Conservation (phyloP, 2,329 filamentous ascomycete species). For the Didymella glomerata region DNA sequence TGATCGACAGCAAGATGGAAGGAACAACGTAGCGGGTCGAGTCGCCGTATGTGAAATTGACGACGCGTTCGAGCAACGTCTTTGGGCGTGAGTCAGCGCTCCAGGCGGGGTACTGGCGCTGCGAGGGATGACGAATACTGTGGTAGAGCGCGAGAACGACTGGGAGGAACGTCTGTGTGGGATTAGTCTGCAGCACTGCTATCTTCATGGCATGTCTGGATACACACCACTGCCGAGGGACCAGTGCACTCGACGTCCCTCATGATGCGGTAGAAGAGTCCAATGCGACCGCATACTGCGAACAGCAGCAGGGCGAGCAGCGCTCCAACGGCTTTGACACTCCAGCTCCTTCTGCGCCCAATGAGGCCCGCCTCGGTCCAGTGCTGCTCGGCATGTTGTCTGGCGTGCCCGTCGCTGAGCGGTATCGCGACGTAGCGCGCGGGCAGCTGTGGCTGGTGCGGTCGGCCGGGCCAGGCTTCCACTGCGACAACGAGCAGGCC, state of each 20-base stretch:
- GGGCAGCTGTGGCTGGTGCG: slow-evolving; percentile 29
- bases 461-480: slow-evolving; percentile 33
- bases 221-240: slow-evolving; percentile 38
- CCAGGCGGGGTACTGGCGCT: slow-evolving; percentile 42
- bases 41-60: slow-evolving; percentile 38
- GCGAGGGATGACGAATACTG: slow-evolving; percentile 37
- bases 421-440: slow-evolving; percentile 44
- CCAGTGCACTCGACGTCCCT: slow-evolving; percentile 46
- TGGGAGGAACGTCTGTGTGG: slow-evolving; percentile 41
- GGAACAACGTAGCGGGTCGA: slow-evolving; percentile 47
- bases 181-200: slow-evolving; percentile 30
- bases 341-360: slow-evolving; percentile 26
- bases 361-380: slow-evolving; percentile 38
- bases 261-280: slow-evolving; percentile 41
- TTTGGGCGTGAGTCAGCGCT: slow-evolving; percentile 35
- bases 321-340: slow-evolving; percentile 33
- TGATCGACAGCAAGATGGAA: slow-evolving; percentile 41
- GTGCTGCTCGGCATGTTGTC: slow-evolving; percentile 35
- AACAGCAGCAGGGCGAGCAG: slow-evolving; percentile 42
- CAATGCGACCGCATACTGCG: slow-evolving; percentile 44
- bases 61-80: slow-evolving; percentile 36
- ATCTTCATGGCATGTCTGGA: background rate
- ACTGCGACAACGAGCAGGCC: slow-evolving; percentile 44
- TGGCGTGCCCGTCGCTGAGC: slow-evolving; percentile 36
- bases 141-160: slow-evolving; percentile 46